A percentile compares a stretch with the other conserved stretches of the same genome.
phyloP scores from a whole-genome alignment of 1,284 basidiomycete species.

The Tylopilus orsonianus region DNA sequence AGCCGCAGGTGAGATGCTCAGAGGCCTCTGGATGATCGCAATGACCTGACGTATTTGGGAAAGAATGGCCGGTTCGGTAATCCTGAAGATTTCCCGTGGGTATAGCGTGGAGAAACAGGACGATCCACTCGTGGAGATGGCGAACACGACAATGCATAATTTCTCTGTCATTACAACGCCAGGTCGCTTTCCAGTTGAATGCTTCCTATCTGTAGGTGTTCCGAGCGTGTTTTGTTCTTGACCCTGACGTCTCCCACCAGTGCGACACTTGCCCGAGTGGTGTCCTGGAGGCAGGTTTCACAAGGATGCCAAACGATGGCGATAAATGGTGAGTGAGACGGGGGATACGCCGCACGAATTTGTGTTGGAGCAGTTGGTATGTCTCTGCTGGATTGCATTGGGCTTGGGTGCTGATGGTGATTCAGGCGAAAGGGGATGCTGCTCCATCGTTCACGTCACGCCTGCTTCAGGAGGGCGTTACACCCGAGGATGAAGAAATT shows the following conservation, averaged over 20 bases:
- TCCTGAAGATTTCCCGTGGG: conserved; percentile 20
- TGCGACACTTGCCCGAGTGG: conserved; percentile 47
- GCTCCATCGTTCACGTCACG: conserved; percentile 37
- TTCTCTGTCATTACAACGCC: conserved; percentile 15
- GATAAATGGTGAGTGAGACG: conserved; percentile 32
- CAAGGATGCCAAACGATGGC: conserved; percentile 38
- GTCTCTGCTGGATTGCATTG: not conserved
- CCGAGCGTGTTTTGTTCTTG: no score
- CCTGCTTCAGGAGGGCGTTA: conserved; percentile 3
- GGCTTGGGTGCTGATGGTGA: not conserved
- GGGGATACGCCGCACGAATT: conserved; percentile 37
- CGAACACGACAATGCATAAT: conserved; percentile 16
- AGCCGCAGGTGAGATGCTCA: conserved; percentile 5
- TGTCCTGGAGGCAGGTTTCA: conserved; percentile 47
- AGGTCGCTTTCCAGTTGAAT: conserved; percentile 31
- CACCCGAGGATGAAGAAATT: conserved; percentile 17
- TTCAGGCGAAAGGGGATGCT: conserved; percentile 41
- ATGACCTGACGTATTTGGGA: no score
- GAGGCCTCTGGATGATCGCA: conserved; percentile 5
- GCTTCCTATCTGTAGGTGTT: conserved; percentile 28
- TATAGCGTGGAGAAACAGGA: conserved; percentile 20
- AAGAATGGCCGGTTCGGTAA: conserved; percentile 9
- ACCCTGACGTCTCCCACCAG: no score
- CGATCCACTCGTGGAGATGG: conserved; percentile 28
- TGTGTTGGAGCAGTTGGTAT: conserved; percentile 41